Conservation (phyloP, 352 stramenopile species). For the Pseudoperonospora humuli region DNA sequence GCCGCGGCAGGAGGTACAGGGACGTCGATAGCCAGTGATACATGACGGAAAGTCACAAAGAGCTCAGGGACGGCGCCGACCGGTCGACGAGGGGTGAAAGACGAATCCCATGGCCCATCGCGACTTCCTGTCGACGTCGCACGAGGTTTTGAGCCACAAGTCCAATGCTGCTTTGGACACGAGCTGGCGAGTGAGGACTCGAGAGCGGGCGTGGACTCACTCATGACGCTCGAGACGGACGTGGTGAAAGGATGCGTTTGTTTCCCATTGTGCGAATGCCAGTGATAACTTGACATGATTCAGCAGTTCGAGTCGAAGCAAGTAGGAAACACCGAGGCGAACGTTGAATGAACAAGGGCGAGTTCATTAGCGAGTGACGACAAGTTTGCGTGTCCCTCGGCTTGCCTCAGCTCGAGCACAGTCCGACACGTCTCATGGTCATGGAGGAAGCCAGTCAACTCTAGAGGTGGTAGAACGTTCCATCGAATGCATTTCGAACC, state of each 20-base stretch:
- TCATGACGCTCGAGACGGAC: conserved; percentile 25
- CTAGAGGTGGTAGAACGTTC: too few species aligned
- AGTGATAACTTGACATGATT: conserved; percentile 14
- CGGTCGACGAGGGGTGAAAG: conserved; percentile 23
- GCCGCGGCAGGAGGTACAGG: conserved; percentile 17
- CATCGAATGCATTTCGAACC: too few species aligned
- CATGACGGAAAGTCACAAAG: conserved; percentile 27
- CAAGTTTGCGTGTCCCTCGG: conserved; percentile 8
- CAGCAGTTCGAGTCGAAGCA: conserved; percentile 1
- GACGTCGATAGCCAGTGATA: conserved; percentile 27
- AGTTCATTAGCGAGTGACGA: conserved; percentile 1
- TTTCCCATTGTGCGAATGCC: conserved; percentile 11
- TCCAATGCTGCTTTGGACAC: conserved; percentile 23
- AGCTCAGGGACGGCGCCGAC: conserved; percentile 20
- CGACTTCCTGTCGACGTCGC: conserved; percentile 1
- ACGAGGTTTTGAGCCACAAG: conserved; percentile 9
- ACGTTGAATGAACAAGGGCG: conserved; percentile 14
- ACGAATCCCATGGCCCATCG: conserved; percentile 8
- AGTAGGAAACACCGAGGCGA: conserved; percentile 2
- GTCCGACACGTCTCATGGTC: too few species aligned
- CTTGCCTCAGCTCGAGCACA: conserved; percentile 8
- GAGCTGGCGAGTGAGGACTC: conserved; percentile 21
- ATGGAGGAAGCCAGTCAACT: too few species aligned
- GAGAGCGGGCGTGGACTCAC: conserved; percentile 22
- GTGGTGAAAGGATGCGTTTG: conserved; percentile 17